These are phyloP conservation scores for Blastobotrys arbuscula DNA, from an alignment of 1,139 yeast species.

Conservation along the genomic window DNA sequence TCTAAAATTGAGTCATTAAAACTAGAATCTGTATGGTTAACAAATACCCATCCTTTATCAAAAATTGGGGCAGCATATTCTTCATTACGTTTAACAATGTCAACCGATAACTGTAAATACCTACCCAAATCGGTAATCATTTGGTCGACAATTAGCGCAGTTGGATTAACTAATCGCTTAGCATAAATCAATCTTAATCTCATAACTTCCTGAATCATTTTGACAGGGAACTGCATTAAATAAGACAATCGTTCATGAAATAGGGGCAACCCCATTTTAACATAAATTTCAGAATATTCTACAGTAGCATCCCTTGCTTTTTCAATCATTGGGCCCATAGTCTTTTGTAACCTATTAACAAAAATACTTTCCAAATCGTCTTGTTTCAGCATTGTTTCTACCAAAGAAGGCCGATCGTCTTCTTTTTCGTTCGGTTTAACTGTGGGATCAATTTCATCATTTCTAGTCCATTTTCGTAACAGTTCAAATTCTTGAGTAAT, in stretches of 20 bases:
- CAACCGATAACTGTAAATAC: constrained; percentile 70
- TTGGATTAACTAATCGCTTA: constrained; percentile 71
- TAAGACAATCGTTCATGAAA: constrained; percentile 63
- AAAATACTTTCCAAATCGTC: constrained; percentile 71
- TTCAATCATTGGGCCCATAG: constrained; percentile 66
- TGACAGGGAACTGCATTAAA: constrained; percentile 71
- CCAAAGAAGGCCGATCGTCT: constrained; percentile 46
- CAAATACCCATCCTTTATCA: constrained; percentile 70
- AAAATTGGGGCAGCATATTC: constrained; percentile 56
- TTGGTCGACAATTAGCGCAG: constrained; percentile 95
- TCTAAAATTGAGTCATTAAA: constrained; percentile 70
- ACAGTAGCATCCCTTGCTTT: constrained; percentile 73
- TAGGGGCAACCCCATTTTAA: constrained; percentile 68
- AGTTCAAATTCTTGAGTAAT: constrained; percentile 55
- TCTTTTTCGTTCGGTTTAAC: constrained; percentile 26
- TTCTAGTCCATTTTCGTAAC: constrained; percentile 69
- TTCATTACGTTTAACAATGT: constrained; percentile 61
- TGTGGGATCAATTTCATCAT: constrained; percentile 63
- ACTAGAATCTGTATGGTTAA: constrained; percentile 58
- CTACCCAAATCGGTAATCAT: constrained; percentile 81
- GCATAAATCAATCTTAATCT: constrained; percentile 74
- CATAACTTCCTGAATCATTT: constrained; percentile 74
- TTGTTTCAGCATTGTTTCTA: constrained; percentile 81
- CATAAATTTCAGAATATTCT: constrained; percentile 56
- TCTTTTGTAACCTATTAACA: constrained; percentile 48